Conservation (phyloP, 2,329 filamentous ascomycete genomes). For the Colletotrichum endophyticum region DNA sequence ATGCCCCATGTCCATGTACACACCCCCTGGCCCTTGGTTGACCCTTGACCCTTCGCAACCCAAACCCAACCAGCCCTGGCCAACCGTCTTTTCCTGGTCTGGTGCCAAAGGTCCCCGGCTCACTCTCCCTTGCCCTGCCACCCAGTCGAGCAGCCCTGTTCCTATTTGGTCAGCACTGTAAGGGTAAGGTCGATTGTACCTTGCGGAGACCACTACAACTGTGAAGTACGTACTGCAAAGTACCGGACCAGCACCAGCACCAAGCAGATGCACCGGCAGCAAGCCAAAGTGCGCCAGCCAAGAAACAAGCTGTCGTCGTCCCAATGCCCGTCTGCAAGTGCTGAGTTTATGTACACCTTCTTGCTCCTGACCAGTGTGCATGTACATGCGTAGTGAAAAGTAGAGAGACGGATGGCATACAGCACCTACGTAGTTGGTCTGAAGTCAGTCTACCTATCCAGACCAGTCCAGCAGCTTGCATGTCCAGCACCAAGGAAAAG, state of each 20-base stretch:
- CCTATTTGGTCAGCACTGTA: not conserved
- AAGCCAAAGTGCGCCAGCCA: not conserved
- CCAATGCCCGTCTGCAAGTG: not conserved
- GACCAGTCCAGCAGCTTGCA: not conserved
- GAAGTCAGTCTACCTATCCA: not conserved
- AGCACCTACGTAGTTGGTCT: not conserved
- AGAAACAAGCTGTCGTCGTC: not conserved
- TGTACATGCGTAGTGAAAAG: not conserved
- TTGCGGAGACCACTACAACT: not conserved
- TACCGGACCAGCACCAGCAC: not conserved
- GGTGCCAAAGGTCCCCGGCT: constrained; percentile 11
- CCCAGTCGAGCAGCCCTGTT: not conserved
- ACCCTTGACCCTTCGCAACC: constrained; percentile 5
- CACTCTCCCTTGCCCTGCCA: constrained; percentile 18
- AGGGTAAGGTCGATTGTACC: not conserved
- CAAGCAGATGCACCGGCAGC: not conserved
- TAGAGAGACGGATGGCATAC: not conserved
- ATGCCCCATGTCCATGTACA: not conserved
- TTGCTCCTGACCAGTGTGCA: not conserved
- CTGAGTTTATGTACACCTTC: not conserved
- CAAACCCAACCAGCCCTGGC: constrained; percentile 14
- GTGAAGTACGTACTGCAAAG: not conserved
- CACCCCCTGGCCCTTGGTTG: not conserved
- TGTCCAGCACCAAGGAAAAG: not conserved
- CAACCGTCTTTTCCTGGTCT: constrained; percentile 6